Conservation (phyloP, 2,329 filamentous ascomycete genomes). For the Cordyceps militaris region DNA sequence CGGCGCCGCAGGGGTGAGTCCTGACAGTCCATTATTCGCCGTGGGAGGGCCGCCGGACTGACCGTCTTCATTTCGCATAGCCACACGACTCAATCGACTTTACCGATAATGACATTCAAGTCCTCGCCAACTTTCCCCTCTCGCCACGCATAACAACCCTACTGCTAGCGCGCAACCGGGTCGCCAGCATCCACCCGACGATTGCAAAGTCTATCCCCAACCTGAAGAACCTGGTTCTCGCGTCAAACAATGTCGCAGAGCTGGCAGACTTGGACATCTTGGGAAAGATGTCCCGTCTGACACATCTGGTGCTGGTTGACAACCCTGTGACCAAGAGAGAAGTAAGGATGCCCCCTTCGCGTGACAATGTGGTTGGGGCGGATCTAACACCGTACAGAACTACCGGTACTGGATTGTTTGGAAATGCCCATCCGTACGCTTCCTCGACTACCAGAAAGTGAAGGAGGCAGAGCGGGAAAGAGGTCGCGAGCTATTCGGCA, state of each 20-base stretch:
- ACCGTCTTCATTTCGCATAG: constrained; percentile 35
- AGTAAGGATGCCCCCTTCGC: constrained; percentile 47
- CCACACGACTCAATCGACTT: constrained; percentile 96
- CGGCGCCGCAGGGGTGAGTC: constrained; percentile 80
- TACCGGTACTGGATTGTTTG: constrained; percentile 91
- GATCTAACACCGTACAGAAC: constrained; percentile 47
- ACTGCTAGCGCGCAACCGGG: constrained; percentile 81
- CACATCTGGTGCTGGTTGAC: constrained; percentile 73
- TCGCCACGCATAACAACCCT: constrained; percentile 82
- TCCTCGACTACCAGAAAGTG: constrained; percentile 88
- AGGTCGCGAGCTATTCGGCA: constrained; percentile 78
- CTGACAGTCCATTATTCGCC: constrained; percentile 6
- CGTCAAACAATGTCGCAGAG: constrained; percentile 75
- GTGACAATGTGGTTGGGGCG: too few relatives aligned
- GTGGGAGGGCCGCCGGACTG: constrained; percentile 8
- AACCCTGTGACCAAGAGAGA: constrained; percentile 92
- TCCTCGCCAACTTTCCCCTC: constrained; percentile 86
- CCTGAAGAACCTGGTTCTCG: constrained; percentile 73
- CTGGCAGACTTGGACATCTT: constrained; percentile 84
- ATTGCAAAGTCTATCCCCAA: constrained; percentile 73
- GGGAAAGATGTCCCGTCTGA: constrained; percentile 59
- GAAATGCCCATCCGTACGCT: constrained; percentile 76
- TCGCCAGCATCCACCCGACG: constrained; percentile 71
- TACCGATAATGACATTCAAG: constrained; percentile 93
- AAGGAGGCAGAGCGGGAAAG: constrained; percentile 74